Evolutionary conservation across 441 rosid genomes (phyloP).

Genomic region (Erodium trifolium): DNA sequence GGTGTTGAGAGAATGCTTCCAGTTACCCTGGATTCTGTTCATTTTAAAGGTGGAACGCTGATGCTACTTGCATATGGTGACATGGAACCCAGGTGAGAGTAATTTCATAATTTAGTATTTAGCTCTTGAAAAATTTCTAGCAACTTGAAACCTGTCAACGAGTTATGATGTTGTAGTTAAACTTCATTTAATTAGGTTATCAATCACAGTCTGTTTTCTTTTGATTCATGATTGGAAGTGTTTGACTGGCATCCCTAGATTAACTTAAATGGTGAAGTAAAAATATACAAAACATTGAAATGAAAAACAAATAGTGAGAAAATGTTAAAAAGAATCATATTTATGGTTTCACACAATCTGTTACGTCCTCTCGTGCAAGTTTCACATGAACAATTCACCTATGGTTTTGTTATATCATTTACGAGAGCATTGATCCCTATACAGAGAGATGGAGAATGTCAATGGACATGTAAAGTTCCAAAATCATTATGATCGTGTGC

Average conservation of each 20-base stretch:
- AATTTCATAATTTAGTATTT: background rate
- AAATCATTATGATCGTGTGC: slow-evolving; percentile 75
- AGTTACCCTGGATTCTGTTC: slow-evolving; percentile 83
- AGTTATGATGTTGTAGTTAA: slow-evolving; percentile 1
- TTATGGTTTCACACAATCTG: background rate
- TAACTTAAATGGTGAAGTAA: background rate
- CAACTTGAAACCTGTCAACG: background rate
- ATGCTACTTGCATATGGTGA: slow-evolving; percentile 91
- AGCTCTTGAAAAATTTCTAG: slow-evolving; percentile 1
- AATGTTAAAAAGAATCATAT: background rate
- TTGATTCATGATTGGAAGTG: background rate
- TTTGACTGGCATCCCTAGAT: background rate
- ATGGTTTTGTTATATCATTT: slow-evolving; percentile 24
- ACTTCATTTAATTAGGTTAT: slow-evolving; percentile 1
- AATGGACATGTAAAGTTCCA: slow-evolving; percentile 86
- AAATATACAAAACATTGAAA: background rate
- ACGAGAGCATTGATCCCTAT: slow-evolving; percentile 21
- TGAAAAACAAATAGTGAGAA: background rate
- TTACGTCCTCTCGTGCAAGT: no score
- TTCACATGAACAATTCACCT: background rate
- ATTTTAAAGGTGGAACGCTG: slow-evolving; percentile 78
- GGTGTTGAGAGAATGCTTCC: slow-evolving; percentile 67
- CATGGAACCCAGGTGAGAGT: slow-evolving; percentile 76
- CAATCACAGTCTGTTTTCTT: background rate
- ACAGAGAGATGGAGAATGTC: slow-evolving; percentile 83